Evolutionary conservation across 345 rosid genomes (phyloP), one percentile per base, ranked within the genome.

Genomic region (Gossypium thurberi): DNA sequence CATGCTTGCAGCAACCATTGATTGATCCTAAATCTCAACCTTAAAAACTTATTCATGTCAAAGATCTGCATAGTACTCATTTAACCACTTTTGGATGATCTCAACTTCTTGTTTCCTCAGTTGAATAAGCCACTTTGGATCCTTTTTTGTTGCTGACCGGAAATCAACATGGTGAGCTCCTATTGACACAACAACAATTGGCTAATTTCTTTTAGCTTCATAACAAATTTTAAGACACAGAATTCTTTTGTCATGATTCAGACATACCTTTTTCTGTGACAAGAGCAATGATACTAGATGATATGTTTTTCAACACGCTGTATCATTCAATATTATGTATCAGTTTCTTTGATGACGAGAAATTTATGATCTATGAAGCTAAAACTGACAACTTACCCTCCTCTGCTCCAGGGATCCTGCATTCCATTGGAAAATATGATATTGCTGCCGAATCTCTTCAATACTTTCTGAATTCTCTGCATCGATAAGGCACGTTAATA

Each of bases 391-490:
- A 65, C 81, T 80, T 40, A 89, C 94, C 97, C 79, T 82, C 97
- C 97, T 77, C 94, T 83, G 78, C 97, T 90, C 91, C 91, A 88
- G 0, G 93, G 93, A 65, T 91, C 95, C 59, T 85, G 89, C 91
- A 88, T 73, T 73, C 93, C 93, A 74, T 88, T 89, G 57, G 95
- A 91, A 69, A 91, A 88, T 77, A 90, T 85, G 59, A 90, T 88
- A 79, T 90, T 90, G 77, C 91, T 80, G 40, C 88, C 90, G 3
- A 79, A 88, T 78, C 89, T 87, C 83, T 84, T 86, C 73, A 88
- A 76, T 4, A 84, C 91, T 56, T 68, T 76, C 75, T 79, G 76
- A 18, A 85, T 88, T 60, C 75, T 81, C 97, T 88, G 78, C 65
- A 77, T 18, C 18, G 40, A 12, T 33, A 63, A 59, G 5, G 72